These are phyloP conservation scores for Fonsecaea monophora DNA, from an alignment of 2,329 filamentous ascomycete species.

Conservation along the genomic window DNA sequence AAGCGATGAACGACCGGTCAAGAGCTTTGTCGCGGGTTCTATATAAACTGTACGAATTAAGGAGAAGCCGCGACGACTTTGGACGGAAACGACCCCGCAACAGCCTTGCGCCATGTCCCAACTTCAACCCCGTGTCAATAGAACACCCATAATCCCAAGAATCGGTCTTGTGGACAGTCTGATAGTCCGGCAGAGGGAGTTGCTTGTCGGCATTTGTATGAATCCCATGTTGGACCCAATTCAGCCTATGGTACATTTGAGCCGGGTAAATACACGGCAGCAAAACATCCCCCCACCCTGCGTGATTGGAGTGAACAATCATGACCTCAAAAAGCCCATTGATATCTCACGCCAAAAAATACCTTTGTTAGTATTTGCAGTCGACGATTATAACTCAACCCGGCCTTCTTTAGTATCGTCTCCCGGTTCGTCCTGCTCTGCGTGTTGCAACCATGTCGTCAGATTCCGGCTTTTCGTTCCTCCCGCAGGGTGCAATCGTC, in stretches of 20 bases:
- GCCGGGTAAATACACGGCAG: slow-evolving; percentile 12
- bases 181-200: background rate
- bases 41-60: background rate
- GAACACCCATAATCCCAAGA: background rate
- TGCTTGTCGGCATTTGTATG: slow-evolving; percentile 7
- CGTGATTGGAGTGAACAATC: slow-evolving; percentile 12
- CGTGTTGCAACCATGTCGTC: slow-evolving; percentile 37
- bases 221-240: slow-evolving; percentile 9
- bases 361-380: background rate
- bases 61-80: background rate
- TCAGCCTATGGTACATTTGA: slow-evolving; percentile 19
- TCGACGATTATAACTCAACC: background rate
- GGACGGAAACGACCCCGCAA: slow-evolving; percentile 8
- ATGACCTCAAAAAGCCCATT: slow-evolving; percentile 6
- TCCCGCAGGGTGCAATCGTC: slow-evolving; percentile 56
- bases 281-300: background rate
- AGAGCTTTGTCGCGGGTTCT: too few relatives aligned
- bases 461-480: slow-evolving; percentile 53
- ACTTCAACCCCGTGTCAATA: background rate
- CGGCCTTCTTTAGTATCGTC: background rate
- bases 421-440: background rate
- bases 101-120: background rate
- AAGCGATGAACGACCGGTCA: too few relatives aligned
- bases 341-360: background rate
- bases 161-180: background rate